Conservation (phyloP, 257 asterid species). For the Petunia secreta region DNA sequence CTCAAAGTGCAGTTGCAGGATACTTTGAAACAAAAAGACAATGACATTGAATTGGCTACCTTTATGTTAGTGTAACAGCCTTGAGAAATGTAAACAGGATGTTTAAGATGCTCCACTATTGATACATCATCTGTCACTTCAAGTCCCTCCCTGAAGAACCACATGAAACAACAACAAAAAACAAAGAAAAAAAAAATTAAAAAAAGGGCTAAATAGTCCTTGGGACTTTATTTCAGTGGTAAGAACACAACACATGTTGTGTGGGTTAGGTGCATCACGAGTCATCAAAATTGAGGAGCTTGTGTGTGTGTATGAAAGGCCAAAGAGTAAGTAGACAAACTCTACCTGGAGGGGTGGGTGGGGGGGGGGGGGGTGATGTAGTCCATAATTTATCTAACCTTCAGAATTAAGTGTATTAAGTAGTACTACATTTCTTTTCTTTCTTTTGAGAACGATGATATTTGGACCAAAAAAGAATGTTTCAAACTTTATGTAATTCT, state of each 20-base stretch:
- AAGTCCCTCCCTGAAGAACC: constrained; percentile 75
- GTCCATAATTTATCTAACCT: no score
- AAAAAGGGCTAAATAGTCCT: not conserved
- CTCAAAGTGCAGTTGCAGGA: not conserved
- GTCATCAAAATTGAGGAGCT: not conserved
- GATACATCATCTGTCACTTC: constrained; percentile 99
- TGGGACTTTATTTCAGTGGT: no score
- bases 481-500: not conserved
- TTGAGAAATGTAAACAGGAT: constrained; percentile 91
- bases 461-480: not conserved
- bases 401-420: no score
- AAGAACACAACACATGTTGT: no score
- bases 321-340: no score
- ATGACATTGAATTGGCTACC: constrained; percentile 44
- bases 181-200: not conserved
- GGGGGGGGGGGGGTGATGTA: no score
- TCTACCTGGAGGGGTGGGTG: no score
- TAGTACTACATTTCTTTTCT: no score
- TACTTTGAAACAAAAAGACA: not conserved
- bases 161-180: constrained; percentile 17
- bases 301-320: not conserved
- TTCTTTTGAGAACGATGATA: no score
- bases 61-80: constrained; percentile 98
- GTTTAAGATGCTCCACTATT: constrained; percentile 89
- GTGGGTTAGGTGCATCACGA: no score